These are phyloP conservation scores for Geotrichum phurueaensis DNA, from an alignment of 1,139 yeast species.

Conservation along the genomic window DNA sequence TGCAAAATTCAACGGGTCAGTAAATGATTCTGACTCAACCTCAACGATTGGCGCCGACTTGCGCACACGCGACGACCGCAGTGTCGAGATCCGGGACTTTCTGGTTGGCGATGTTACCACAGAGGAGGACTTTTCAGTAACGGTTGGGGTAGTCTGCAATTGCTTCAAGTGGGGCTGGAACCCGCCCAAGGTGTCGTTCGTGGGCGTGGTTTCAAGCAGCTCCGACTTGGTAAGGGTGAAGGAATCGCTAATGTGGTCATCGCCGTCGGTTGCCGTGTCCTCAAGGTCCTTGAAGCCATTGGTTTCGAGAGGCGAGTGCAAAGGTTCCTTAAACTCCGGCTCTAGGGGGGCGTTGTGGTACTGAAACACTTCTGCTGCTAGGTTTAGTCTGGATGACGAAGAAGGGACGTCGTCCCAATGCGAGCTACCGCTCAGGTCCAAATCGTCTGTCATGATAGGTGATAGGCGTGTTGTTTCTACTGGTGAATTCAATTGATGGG, in stretches of 20 bases:
- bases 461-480: not conserved
- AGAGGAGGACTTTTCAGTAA: not conserved
- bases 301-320: not conserved
- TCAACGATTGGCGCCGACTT: slow-evolving; percentile 5
- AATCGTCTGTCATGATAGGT: slow-evolving; percentile 9
- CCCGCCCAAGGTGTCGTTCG: not conserved
- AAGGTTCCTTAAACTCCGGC: not conserved
- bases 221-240: not conserved
- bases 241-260: not conserved
- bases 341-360: not conserved
- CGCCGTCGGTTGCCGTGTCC: not conserved
- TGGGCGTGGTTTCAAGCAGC: not conserved
- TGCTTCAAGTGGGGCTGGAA: not conserved
- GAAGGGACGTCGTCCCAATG: slow-evolving; percentile 12
- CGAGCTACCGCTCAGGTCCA: slow-evolving; percentile 10
- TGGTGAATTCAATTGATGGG: not conserved
- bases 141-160: not conserved
- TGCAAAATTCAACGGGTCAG: slow-evolving; percentile 7
- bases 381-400: slow-evolving; percentile 5
- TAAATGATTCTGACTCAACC: slow-evolving; percentile 9
- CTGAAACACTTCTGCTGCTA: slow-evolving; percentile 1
- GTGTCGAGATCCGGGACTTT: slow-evolving; percentile 5
- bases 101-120: not conserved
- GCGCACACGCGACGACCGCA: slow-evolving; percentile 5
- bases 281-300: not conserved